Percentiles rank a stretch among this genome's conserved stretches.
Evolutionary conservation across 2,329 filamentous ascomycete genomes (phyloP).

Genomic region (Fusarium anthophilum): DNA sequence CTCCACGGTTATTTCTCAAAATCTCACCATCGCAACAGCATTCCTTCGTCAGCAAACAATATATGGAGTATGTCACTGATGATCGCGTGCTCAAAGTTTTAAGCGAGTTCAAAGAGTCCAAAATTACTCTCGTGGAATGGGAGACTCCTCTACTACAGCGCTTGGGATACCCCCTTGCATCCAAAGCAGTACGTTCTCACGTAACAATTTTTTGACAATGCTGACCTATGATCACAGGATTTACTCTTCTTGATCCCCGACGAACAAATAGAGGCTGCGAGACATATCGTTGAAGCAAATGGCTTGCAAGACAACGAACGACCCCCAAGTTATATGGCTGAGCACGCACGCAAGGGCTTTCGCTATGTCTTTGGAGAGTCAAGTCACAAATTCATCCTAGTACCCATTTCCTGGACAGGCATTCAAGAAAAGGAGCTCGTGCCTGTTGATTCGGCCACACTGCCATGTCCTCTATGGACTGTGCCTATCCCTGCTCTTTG

Average conservation of each 20-base stretch:
- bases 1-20: not conserved
- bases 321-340: not conserved
- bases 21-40: not conserved
- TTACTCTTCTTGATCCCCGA: not conserved
- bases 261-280: accelerated
- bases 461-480: not conserved
- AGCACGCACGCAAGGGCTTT: accelerated
- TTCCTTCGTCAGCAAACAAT: not conserved
- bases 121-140: not conserved
- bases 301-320: accelerated
- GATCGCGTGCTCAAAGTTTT: not conserved
- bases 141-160: not conserved
- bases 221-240: not conserved
- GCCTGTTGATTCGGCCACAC: accelerated
- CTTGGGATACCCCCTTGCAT: accelerated
- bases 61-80: not conserved
- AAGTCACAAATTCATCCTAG: not conserved
- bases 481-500: accelerated
- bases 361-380: not conserved
- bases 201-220: accelerated
- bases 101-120: accelerated
- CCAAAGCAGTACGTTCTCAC: not conserved
- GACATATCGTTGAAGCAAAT: accelerated
- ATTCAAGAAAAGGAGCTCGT: not conserved
- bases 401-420: not conserved